phyloP scores from a whole-genome alignment of 1,284 basidiomycete species.

The Sanguinoderma infundibulare region DNA sequence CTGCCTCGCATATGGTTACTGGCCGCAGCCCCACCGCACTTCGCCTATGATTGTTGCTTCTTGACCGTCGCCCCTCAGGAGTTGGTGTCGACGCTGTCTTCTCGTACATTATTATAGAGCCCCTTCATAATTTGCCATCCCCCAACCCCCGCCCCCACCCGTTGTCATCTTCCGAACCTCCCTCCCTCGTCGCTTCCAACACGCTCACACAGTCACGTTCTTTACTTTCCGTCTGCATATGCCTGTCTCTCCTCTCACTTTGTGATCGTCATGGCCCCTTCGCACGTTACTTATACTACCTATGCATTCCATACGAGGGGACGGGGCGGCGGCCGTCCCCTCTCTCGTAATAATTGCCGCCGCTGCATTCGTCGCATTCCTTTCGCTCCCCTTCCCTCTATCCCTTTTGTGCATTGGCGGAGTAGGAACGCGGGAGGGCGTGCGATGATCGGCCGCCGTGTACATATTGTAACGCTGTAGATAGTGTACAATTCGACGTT shows the following conservation, averaged over 20 bases:
- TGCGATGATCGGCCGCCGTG: background rate
- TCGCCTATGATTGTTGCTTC: background rate
- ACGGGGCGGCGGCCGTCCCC: background rate
- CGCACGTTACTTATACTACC: background rate
- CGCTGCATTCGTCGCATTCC: background rate
- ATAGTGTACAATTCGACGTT: conserved; percentile 11
- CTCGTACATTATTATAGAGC: background rate
- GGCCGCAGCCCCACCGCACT: background rate
- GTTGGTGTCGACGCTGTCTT: background rate
- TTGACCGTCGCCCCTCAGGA: background rate
- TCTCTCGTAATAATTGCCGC: background rate
- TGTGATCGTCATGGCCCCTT: background rate
- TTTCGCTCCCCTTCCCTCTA: background rate
- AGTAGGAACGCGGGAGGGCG: too few species aligned
- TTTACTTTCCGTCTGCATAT: background rate
- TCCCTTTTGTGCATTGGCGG: too few species aligned
- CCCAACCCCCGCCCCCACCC: background rate
- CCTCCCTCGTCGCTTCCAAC: background rate
- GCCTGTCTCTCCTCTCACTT: background rate
- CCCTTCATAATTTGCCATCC: background rate
- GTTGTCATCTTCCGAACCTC: background rate
- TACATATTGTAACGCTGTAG: conserved; percentile 5
- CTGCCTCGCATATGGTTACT: background rate
- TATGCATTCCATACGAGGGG: background rate
- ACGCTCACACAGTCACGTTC: background rate